Percentiles rank a stretch among this genome's conserved stretches.
Conservation (phyloP, 257 asterid genomes). For the Jacaranda copaia region DNA sequence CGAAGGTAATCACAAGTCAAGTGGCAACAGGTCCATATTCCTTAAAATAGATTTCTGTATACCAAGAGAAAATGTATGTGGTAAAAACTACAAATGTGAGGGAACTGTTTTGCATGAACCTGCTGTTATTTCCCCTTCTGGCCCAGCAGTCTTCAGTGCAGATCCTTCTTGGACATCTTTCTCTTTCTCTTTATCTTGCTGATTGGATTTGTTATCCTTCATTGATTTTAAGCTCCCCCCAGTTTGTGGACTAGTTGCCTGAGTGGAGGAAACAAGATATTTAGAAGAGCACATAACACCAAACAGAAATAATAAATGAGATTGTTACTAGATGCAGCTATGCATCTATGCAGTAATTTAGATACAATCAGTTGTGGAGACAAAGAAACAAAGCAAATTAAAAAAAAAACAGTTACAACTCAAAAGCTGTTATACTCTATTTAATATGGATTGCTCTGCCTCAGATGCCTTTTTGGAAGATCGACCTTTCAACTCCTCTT, state of each 20-base stretch:
- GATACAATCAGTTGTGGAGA: constrained; percentile 9
- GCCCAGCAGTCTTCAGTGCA: constrained; percentile 70
- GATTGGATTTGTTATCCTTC: constrained; percentile 66
- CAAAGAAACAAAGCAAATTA: not conserved
- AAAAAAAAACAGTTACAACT: not conserved
- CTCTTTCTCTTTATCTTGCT: constrained; percentile 71
- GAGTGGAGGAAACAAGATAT: constrained; percentile 22
- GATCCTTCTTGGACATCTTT: constrained; percentile 73
- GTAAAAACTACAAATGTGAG: not conserved
- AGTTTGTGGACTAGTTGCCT: constrained; percentile 88
- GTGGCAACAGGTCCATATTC: not conserved
- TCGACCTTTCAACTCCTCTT: constrained; percentile 71
- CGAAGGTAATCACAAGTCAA: not conserved
- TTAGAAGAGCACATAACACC: constrained; percentile 31
- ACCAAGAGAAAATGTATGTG: constrained; percentile 10
- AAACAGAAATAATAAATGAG: not conserved
- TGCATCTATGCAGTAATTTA: constrained; percentile 20
- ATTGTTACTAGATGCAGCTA: constrained; percentile 12
- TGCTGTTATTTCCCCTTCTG: constrained; percentile 86
- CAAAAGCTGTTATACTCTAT: constrained; percentile 52
- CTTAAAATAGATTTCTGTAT: not conserved
- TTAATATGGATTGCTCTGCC: constrained; percentile 69
- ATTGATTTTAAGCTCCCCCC: constrained; percentile 74
- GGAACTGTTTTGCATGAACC: constrained; percentile 47
- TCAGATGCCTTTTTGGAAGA: constrained; percentile 70